A percentile compares a stretch with the other conserved stretches of the same genome.
Evolutionary conservation across 2,329 filamentous ascomycete genomes (phyloP).

Genomic region (Phaeosphaeriaceae sp.): DNA sequence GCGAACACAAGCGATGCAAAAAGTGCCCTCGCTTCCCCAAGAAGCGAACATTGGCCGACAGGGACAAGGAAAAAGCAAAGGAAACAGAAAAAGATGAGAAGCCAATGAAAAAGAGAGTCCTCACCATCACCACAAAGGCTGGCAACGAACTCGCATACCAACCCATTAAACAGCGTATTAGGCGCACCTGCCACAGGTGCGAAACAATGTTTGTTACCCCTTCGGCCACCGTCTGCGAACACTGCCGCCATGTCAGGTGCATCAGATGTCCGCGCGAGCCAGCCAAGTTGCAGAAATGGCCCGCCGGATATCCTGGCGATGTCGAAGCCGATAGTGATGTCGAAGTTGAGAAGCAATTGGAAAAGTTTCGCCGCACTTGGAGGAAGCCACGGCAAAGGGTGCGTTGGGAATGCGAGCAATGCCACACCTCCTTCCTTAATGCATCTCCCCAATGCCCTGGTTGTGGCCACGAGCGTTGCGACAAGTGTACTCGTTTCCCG

Average conservation of each 20-base stretch:
- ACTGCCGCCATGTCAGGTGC: conserved; percentile 76
- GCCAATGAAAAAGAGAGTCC: conserved; percentile 54
- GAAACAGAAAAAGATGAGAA: conserved; percentile 52
- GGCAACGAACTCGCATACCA: conserved; percentile 75
- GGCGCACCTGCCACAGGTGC: conserved; percentile 79
- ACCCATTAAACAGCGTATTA: conserved; percentile 73
- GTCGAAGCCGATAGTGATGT: conserved; percentile 47
- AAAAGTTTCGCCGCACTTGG: conserved; percentile 47
- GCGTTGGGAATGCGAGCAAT: conserved; percentile 65
- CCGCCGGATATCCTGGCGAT: conserved; percentile 73
- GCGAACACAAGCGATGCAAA: conserved; percentile 80
- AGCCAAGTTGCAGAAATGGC: conserved; percentile 73
- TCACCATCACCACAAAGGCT: conserved; percentile 69
- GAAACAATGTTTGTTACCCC: conserved; percentile 62
- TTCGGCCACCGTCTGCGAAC: conserved; percentile 65
- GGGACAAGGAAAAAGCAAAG: conserved; percentile 43
- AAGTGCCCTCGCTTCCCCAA: conserved; percentile 78
- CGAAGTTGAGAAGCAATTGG: conserved; percentile 34
- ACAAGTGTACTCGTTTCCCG: conserved; percentile 63
- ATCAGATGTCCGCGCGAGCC: conserved; percentile 81
- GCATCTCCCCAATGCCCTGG: conserved; percentile 63
- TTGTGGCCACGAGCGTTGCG: conserved; percentile 67
- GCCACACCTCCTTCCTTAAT: conserved; percentile 64
- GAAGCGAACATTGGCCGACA: conserved; percentile 64
- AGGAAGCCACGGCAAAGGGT: conserved; percentile 54